Evolutionary conservation across 1,284 basidiomycete genomes (phyloP).

Genomic region (Ganoderma sinense): DNA sequence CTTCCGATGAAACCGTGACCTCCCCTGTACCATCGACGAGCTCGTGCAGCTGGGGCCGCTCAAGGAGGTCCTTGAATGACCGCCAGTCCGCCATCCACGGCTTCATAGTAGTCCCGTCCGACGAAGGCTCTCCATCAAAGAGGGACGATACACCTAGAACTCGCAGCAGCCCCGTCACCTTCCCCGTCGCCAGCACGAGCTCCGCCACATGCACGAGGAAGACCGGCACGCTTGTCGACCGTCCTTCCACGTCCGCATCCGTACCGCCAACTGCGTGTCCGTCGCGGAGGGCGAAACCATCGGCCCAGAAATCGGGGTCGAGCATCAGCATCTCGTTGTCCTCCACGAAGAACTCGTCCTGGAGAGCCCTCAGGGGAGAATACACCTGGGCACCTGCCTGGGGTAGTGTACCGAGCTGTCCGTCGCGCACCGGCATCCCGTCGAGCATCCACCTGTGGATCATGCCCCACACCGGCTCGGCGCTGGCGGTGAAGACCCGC

Average conservation of each 20-base stretch:
- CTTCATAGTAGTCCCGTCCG: slow-evolving; percentile 1
- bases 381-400: slow-evolving; percentile 5
- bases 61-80: slow-evolving; percentile 31
- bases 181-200: slow-evolving; percentile 75
- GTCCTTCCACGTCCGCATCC: slow-evolving; percentile 12
- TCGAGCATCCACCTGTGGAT: slow-evolving; percentile 76
- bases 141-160: slow-evolving; percentile 45
- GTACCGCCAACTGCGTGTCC: slow-evolving; percentile 39
- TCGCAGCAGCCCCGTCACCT: slow-evolving; percentile 77
- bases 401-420: slow-evolving; percentile 10
- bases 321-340: slow-evolving; percentile 68
- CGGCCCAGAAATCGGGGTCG: slow-evolving; percentile 84
- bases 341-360: slow-evolving; percentile 86
- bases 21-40: background rate
- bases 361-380: slow-evolving; percentile 43
- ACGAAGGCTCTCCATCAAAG: slow-evolving; percentile 25
- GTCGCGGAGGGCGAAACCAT: slow-evolving; percentile 69
- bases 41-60: slow-evolving; percentile 1
- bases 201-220: slow-evolving; percentile 68
- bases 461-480: slow-evolving; percentile 79
- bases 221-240: slow-evolving; percentile 56
- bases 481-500: slow-evolving; percentile 66
- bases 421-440: slow-evolving; percentile 69
- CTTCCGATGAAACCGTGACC: slow-evolving; percentile 13
- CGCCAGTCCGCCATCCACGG: slow-evolving; percentile 44